A percentile compares a stretch with the other conserved stretches of the same genome.
Evolutionary conservation across 345 rosid genomes (phyloP).

Genomic region (Nasturtium officinale): DNA sequence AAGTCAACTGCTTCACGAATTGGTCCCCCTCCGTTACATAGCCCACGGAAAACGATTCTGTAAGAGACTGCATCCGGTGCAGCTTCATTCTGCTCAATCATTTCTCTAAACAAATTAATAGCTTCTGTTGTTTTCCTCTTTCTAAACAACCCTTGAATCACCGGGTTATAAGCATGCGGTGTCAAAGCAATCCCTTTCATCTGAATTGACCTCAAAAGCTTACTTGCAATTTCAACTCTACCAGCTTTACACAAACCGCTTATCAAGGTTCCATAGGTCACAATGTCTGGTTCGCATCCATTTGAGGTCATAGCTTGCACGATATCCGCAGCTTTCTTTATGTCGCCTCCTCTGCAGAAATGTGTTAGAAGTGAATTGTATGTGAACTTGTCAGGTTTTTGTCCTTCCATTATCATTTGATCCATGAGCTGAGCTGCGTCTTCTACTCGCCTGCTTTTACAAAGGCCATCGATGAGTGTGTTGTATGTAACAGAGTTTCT

Average conservation of each 20-base stretch:
- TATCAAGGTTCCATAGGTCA: slow-evolving; percentile 80
- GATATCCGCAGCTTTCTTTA: slow-evolving; percentile 81
- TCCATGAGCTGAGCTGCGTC: slow-evolving; percentile 88
- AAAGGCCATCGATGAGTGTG: slow-evolving; percentile 85
- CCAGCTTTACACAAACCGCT: slow-evolving; percentile 89
- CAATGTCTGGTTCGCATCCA: slow-evolving; percentile 81
- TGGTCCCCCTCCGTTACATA: slow-evolving; percentile 77
- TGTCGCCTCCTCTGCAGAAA: slow-evolving; percentile 74
- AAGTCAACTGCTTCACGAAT: slow-evolving; percentile 84
- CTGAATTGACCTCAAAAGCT: slow-evolving; percentile 70
- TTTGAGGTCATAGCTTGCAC: slow-evolving; percentile 79
- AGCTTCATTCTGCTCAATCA: slow-evolving; percentile 59
- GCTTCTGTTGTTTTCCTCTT: slow-evolving; percentile 68
- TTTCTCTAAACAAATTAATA: slow-evolving; percentile 78
- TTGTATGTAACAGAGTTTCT: slow-evolving; percentile 84
- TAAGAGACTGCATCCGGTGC: slow-evolving; percentile 67
- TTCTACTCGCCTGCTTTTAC: slow-evolving; percentile 69
- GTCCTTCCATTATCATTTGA: slow-evolving; percentile 91
- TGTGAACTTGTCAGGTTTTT: slow-evolving; percentile 82
- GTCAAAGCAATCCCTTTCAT: slow-evolving; percentile 75
- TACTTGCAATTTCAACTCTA: slow-evolving; percentile 70
- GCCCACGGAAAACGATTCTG: slow-evolving; percentile 72
- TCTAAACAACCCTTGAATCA: slow-evolving; percentile 72
- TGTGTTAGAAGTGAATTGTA: slow-evolving; percentile 76
- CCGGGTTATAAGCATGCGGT: slow-evolving; percentile 84